phyloP scores from a whole-genome alignment of 2,329 filamentous ascomycete genomes.

The Ascochyta rabiei region DNA sequence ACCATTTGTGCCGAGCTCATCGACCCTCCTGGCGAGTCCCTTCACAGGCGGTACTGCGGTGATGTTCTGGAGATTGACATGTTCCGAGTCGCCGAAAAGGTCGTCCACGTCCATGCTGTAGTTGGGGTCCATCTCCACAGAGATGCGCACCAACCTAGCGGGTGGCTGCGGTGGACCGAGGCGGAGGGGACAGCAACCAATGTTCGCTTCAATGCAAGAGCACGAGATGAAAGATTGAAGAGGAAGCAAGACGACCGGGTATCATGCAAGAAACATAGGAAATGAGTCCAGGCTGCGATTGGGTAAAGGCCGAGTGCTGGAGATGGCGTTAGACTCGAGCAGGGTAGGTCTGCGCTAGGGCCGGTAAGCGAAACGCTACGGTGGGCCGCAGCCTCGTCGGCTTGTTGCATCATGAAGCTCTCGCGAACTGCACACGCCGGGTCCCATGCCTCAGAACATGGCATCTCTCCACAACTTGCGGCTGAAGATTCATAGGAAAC shows the following conservation, averaged over 20 bases:
- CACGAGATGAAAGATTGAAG: conserved; percentile 7
- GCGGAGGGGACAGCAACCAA: not conserved
- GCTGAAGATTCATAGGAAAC: not conserved
- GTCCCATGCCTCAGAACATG: not conserved
- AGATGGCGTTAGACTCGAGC: conserved; percentile 24
- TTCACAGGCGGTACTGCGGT: conserved; percentile 62
- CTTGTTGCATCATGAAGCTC: conserved; percentile 18
- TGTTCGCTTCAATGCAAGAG: not conserved
- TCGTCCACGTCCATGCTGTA: conserved; percentile 51
- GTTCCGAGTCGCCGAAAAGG: conserved; percentile 59
- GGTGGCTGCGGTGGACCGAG: conserved; percentile 1
- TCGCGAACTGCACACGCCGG: conserved; percentile 15
- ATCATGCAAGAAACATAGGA: conserved; percentile 26
- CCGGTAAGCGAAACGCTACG: conserved; percentile 15
- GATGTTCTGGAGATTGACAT: conserved; percentile 65
- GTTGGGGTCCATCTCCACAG: conserved; percentile 60
- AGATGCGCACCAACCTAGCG: conserved; percentile 30
- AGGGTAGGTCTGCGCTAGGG: conserved; percentile 15
- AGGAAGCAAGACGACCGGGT: conserved; percentile 22
- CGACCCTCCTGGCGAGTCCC: conserved; percentile 73
- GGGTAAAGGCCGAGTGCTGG: conserved; percentile 8
- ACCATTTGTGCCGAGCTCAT: conserved; percentile 75
- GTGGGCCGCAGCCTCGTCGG: conserved; percentile 16
- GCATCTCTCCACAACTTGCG: not conserved
- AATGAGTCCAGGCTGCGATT: conserved; percentile 11